These are phyloP conservation scores for Candida anglica DNA, from an alignment of 805 yeast genomes.

Conservation along the genomic window DNA sequence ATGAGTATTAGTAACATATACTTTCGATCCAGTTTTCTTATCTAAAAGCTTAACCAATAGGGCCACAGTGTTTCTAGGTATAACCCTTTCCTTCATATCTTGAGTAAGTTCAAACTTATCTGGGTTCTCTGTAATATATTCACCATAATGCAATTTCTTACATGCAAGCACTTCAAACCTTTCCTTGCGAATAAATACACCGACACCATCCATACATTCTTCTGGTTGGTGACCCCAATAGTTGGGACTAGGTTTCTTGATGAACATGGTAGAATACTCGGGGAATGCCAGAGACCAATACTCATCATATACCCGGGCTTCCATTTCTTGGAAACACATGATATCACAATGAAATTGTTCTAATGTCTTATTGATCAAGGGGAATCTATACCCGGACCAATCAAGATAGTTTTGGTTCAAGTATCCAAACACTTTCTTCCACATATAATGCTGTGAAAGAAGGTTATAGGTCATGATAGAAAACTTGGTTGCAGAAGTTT, in stretches of 20 bases:
- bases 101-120: slow-evolving; percentile 24
- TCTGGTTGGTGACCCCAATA: slow-evolving; percentile 45
- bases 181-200: slow-evolving; percentile 46
- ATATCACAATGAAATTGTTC: slow-evolving; percentile 47
- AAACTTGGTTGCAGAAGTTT: slow-evolving; percentile 5
- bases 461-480: slow-evolving; percentile 42
- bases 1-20: slow-evolving; percentile 57
- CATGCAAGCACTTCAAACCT: slow-evolving; percentile 41
- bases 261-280: slow-evolving; percentile 42
- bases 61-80: slow-evolving; percentile 54
- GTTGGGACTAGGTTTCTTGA: slow-evolving; percentile 46
- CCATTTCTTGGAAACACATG: slow-evolving; percentile 59
- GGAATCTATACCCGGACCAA: slow-evolving; percentile 48
- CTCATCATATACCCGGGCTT: slow-evolving; percentile 32
- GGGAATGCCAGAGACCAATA: slow-evolving; percentile 35
- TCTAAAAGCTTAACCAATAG: slow-evolving; percentile 48
- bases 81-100: slow-evolving; percentile 31
- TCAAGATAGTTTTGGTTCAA: slow-evolving; percentile 43
- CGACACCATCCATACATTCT: slow-evolving; percentile 57
- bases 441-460: slow-evolving; percentile 53
- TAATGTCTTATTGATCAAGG: slow-evolving; percentile 19
- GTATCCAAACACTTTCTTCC: slow-evolving; percentile 55
- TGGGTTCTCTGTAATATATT: slow-evolving; percentile 18
- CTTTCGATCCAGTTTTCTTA: slow-evolving; percentile 27
- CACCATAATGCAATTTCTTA: slow-evolving; percentile 27